Percentiles rank a stretch among this genome's conserved stretches.
phyloP scores from a whole-genome alignment of 768 basidiomycete genomes.

The Tulasnella calospora region DNA sequence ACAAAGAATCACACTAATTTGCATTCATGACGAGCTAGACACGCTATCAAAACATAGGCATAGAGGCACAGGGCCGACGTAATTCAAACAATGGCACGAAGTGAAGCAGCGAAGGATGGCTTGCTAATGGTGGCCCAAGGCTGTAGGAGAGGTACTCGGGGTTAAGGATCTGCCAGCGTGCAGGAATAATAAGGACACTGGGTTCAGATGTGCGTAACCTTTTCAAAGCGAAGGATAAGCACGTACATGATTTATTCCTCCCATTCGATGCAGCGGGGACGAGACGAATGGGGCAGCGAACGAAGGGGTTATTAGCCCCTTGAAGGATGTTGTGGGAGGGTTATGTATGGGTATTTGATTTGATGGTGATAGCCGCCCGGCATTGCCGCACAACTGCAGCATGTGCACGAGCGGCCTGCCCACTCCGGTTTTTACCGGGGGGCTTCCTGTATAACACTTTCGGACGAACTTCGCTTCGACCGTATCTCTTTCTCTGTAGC shows the following conservation, averaged over 20 bases:
- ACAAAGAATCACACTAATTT: too few species aligned
- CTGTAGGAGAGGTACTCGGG: too few species aligned
- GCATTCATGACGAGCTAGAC: too few species aligned
- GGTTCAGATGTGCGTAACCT: too few species aligned
- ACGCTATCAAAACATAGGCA: too few species aligned
- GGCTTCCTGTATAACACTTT: neutral
- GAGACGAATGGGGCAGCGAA: neutral
- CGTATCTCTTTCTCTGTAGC: neutral
- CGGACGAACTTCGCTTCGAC: too few species aligned
- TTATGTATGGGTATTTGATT: neutral
- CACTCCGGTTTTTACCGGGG: neutral
- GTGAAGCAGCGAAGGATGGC: too few species aligned
- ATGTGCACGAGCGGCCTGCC: neutral
- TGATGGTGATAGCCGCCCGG: neutral
- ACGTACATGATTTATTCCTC: neutral
- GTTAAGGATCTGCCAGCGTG: too few species aligned
- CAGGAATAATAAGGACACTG: too few species aligned
- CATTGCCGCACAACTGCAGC: neutral
- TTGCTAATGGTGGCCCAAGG: too few species aligned
- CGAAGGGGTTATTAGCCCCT: neutral
- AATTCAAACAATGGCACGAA: too few species aligned
- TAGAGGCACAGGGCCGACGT: too few species aligned
- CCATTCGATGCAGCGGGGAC: neutral
- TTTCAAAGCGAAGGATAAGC: neutral
- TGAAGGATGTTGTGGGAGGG: neutral